A percentile compares a stretch with the other conserved stretches of the same genome.
Conservation (phyloP, 169 alveolate genomes). For the Plasmodium chabaudi region DNA sequence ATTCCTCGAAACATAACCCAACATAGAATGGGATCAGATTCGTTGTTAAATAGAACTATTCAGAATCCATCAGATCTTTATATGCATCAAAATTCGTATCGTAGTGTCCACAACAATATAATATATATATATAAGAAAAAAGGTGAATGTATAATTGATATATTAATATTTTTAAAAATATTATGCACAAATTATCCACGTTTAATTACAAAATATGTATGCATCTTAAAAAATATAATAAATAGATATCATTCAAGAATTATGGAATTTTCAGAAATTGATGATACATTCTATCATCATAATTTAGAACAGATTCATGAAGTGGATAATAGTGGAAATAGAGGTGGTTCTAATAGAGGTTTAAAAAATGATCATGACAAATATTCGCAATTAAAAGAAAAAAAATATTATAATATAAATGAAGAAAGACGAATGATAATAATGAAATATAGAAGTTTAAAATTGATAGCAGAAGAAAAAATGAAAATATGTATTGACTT, state of each 20-base stretch:
- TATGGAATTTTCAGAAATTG: constrained; percentile 74
- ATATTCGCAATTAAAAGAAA: constrained; percentile 13
- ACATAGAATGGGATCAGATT: background rate
- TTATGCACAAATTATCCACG: constrained; percentile 53
- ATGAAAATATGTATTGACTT: constrained; percentile 69
- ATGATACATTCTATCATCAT: constrained; percentile 63
- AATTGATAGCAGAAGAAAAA: constrained; percentile 66
- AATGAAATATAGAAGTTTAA: constrained; percentile 57
- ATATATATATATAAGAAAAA: constrained; percentile 54
- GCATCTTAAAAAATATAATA: constrained; percentile 56
- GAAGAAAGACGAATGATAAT: constrained; percentile 65
- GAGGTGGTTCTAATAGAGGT: too few species aligned
- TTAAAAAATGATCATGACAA: constrained; percentile 1
- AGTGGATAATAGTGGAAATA: background rate
- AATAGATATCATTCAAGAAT: constrained; percentile 71
- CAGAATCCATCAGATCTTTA: too few species aligned
- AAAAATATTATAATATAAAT: constrained; percentile 24
- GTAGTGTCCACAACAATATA: background rate
- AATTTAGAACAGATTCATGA: constrained; percentile 37
- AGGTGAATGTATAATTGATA: constrained; percentile 62
- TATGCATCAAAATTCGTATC: background rate
- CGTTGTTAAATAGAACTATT: too few species aligned
- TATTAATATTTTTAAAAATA: constrained; percentile 23
- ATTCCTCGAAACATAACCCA: too few species aligned
- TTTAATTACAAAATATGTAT: constrained; percentile 45